A percentile compares a stretch with the other conserved stretches of the same genome.
Conservation (phyloP, 1,139 yeast genomes). For the Candida albicans region DNA sequence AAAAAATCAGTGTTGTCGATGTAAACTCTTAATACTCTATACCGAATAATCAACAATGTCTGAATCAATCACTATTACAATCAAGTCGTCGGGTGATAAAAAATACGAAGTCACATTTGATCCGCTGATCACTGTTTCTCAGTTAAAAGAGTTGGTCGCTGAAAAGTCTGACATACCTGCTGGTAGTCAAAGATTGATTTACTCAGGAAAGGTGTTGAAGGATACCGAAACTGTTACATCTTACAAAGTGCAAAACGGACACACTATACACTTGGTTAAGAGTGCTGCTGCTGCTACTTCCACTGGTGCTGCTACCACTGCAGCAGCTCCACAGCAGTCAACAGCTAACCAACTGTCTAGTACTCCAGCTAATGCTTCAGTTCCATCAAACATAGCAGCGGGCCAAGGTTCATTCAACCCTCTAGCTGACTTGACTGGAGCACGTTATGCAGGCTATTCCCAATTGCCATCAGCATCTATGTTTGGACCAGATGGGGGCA, state of each 20-base stretch:
- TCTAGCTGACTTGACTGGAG: conserved; percentile 88
- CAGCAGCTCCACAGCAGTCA: conserved; percentile 14
- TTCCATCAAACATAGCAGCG: conserved; percentile 77
- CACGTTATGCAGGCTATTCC: conserved; percentile 90
- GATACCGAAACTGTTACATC: conserved; percentile 72
- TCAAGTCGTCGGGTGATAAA: conserved; percentile 72
- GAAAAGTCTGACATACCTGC: conserved; percentile 63
- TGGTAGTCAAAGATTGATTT: conserved; percentile 81
- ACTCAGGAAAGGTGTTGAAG: conserved; percentile 90
- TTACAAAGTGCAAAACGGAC: conserved; percentile 83
- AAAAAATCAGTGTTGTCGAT: background rate
- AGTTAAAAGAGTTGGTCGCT: conserved; percentile 67
- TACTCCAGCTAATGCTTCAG: conserved; percentile 17
- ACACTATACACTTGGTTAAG: conserved; percentile 85
- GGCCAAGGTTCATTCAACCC: conserved; percentile 92
- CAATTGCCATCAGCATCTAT: conserved; percentile 84
- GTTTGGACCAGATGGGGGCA: conserved; percentile 96
- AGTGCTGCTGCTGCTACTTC: conserved; percentile 29
- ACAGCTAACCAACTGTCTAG: too few relatives aligned
- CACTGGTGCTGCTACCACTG: conserved; percentile 13
- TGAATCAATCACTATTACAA: conserved; percentile 28
- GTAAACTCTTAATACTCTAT: background rate
- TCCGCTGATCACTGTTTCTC: conserved; percentile 56
- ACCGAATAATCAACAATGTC: conserved; percentile 17
- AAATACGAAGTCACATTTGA: conserved; percentile 67